Conservation (phyloP, 2,329 filamentous ascomycete species). For the Sarocladium brachiariae region DNA sequence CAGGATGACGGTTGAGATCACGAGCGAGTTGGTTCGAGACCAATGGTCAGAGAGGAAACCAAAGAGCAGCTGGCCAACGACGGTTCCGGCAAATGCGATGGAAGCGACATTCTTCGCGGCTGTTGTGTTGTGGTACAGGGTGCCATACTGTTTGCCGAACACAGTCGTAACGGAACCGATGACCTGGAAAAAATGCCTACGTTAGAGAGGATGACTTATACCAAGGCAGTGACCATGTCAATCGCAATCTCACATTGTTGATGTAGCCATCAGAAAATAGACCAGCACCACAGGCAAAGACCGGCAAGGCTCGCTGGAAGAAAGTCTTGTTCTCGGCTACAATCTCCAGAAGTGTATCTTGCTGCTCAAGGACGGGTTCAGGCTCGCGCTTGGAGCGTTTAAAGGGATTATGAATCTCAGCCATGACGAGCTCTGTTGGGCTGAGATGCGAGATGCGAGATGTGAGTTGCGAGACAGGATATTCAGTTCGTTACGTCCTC, state of each 20-base stretch:
- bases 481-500: not conserved
- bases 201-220: not conserved
- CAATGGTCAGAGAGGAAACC: conserved; percentile 77
- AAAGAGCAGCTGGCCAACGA: conserved; percentile 74
- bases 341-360: conserved; percentile 9
- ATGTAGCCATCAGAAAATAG: conserved; percentile 90
- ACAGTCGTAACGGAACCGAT: conserved; percentile 84
- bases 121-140: conserved; percentile 59
- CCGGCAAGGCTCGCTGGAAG: conserved; percentile 43
- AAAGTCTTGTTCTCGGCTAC: conserved; percentile 16
- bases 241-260: conserved; percentile 58
- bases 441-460: not conserved
- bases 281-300: conserved; percentile 82
- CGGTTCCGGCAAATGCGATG: conserved; percentile 82
- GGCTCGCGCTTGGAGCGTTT: not conserved
- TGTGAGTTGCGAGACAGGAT: not conserved
- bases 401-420: conserved; percentile 5
- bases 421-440: not conserved
- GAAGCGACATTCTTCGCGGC: conserved; percentile 70
- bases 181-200: conserved; percentile 43
- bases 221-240: not conserved
- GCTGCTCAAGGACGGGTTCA: not conserved
- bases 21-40: conserved; percentile 75
- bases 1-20: conserved; percentile 75
- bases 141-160: conserved; percentile 60